These are phyloP conservation scores for Leptodermis oblonga DNA, from an alignment of 257 asterid genomes.

Conservation along the genomic window DNA sequence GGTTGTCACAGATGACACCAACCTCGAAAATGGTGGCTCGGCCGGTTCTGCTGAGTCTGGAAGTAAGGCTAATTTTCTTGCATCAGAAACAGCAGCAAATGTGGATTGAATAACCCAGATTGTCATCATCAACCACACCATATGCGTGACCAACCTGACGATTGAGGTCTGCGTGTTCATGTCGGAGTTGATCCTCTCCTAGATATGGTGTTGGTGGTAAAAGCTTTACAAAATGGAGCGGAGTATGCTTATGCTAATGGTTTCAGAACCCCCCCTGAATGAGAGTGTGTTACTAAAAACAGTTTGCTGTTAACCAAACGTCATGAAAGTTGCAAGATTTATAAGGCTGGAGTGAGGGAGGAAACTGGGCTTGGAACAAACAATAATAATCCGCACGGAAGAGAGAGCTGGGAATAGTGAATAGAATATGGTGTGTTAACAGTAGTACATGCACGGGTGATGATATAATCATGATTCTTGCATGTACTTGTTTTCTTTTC, in stretches of 20 bases:
- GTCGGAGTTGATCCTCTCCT: background rate
- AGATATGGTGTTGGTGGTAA: background rate
- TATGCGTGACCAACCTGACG: slow-evolving; percentile 18
- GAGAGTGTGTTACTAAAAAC: background rate
- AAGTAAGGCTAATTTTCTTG: background rate
- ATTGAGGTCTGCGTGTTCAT: slow-evolving; percentile 7
- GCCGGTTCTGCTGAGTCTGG: slow-evolving; percentile 9
- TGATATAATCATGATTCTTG: slow-evolving; percentile 33
- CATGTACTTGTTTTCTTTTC: slow-evolving; percentile 28
- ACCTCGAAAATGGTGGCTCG: slow-evolving; percentile 10
- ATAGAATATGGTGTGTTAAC: background rate
- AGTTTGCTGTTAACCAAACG: background rate
- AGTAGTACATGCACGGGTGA: slow-evolving; percentile 25
- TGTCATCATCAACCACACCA: slow-evolving; percentile 10
- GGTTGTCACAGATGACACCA: background rate
- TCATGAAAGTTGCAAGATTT: background rate
- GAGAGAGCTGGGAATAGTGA: background rate
- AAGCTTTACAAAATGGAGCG: background rate
- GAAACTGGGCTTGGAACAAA: background rate
- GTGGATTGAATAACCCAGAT: background rate
- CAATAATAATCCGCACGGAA: background rate
- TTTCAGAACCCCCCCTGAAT: background rate
- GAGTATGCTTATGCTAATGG: background rate
- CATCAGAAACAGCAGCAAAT: background rate
- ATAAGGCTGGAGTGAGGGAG: background rate